A percentile compares a stretch with the other conserved stretches of the same genome.
Conservation (phyloP, 2,329 filamentous ascomycete genomes). For the Apiospora malaysiana region DNA sequence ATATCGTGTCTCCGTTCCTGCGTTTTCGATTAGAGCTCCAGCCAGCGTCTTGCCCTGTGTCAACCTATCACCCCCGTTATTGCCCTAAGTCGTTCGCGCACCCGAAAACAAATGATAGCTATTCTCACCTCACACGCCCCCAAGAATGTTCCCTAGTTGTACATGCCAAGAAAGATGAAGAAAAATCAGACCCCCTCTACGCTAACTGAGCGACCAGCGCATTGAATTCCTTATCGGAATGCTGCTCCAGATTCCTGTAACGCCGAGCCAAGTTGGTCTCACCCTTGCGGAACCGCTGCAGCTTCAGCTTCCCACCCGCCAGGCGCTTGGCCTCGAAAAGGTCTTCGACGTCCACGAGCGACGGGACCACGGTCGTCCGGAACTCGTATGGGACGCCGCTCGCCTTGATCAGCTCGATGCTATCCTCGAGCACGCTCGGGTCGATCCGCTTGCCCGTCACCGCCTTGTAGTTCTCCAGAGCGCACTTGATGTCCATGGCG, state of each 20-base stretch:
- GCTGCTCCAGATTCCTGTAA: neutral
- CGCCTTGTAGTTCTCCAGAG: conserved; percentile 5
- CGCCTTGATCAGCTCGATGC: conserved; percentile 6
- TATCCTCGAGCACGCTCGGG: neutral
- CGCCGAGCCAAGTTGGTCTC: neutral
- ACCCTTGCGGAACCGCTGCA: conserved; percentile 3
- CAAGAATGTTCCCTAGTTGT: no score
- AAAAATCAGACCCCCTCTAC: neutral
- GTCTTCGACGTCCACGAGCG: neutral
- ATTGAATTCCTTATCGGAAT: conserved; percentile 1
- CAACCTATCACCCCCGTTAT: no score
- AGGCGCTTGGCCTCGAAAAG: conserved; percentile 5
- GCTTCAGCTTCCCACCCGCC: neutral
- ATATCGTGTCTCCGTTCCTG: no score
- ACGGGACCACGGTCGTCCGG: neutral
- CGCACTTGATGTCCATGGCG: conserved; percentile 14
- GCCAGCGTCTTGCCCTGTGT: no score
- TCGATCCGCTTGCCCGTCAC: conserved; percentile 4
- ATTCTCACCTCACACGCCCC: no score
- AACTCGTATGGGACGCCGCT: conserved; percentile 6
- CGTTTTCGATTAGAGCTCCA: no score
- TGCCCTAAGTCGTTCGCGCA: no score
- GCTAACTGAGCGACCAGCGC: neutral
- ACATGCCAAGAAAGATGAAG: no score
- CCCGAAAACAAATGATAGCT: no score